Evolutionary conservation across 2,329 filamentous ascomycete genomes (phyloP), one percentile per base, ranked within the genome.

Genomic region (Xylariales sp.): DNA sequence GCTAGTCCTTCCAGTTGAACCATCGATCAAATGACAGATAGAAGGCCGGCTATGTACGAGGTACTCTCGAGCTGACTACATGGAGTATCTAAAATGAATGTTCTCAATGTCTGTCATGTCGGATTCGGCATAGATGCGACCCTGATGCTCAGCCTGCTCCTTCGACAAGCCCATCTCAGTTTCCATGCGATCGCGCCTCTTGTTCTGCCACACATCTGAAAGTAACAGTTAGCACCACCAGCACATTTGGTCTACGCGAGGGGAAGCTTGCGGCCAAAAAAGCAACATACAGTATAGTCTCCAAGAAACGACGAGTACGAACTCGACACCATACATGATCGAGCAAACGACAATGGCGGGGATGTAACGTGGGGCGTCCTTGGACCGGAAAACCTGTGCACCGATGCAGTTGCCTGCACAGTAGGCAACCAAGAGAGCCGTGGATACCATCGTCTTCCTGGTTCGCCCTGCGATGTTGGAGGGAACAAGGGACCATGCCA

Each of bases 401-500:
- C 49, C 48, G 15, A 49, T 29, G 6, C 37, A 32, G 27, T 47
- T 49, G 21, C 48, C 48, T 6, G 36, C 36, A 32, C 41, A 44
- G 35, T 49, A 51, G 5, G 40, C 45, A 15, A 49, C 31, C 30
- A 51, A 46, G 14, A 47, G 32, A 7, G 49, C 37, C 4, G 41
- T 42, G 11, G 39, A 35, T 2, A 43, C 43, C 3, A 50, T 44
- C 2, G 49, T 46, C 38, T 50, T 51, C 35, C 50, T 51, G 5
- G 49, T 51, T 11, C 47, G 19, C 8, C 49, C 49, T 2, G 49
- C 49, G 13, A 50, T 42, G 28, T 50, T 51, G 35, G 47, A 59
- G 3, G 56, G 55, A 5, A 53, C 32, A 40, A 60, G 55, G 3
- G 54, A 59, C 56, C 55, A 59, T 34, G 57, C 56, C 49, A 59